phyloP scores from a whole-genome alignment of 148 eudicot species.

The Dysphania ambrosioides region DNA sequence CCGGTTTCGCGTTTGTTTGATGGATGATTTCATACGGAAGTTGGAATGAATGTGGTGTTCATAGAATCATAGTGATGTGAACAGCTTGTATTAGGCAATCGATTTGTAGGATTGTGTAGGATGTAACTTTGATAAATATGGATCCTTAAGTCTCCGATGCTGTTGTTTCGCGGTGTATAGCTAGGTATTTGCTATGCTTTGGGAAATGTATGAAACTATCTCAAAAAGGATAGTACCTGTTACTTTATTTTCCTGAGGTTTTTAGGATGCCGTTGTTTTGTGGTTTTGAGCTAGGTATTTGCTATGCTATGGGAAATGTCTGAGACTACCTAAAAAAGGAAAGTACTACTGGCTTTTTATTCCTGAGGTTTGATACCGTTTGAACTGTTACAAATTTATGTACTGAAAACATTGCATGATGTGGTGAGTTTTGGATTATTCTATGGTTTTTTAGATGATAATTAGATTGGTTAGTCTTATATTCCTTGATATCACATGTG shows the following conservation, averaged over 20 bases:
- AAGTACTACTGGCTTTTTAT: no score
- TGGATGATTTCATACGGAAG: neutral
- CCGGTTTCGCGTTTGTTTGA: neutral
- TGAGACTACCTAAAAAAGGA: no score
- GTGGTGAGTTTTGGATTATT: neutral
- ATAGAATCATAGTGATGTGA: neutral
- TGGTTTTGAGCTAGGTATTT: neutral
- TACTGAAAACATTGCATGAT: neutral
- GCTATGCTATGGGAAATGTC: neutral
- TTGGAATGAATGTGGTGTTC: neutral
- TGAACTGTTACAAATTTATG: neutral
- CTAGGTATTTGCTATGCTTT: neutral
- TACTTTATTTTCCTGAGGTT: no score
- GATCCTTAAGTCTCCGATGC: neutral
- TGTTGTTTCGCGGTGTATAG: neutral
- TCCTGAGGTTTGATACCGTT: no score
- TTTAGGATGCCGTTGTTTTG: neutral
- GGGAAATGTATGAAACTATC: neutral
- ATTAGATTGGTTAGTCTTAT: conserved; percentile 1
- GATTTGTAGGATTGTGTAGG: neutral
- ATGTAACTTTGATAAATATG: neutral
- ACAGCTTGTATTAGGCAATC: neutral
- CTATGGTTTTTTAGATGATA: neutral
- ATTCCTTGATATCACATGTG: neutral
- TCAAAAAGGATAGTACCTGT: no score